Percentiles rank a stretch among this genome's conserved stretches.
phyloP scores from a whole-genome alignment of 2,329 filamentous ascomycete species.

The Neopestalotiopsis sp. region DNA sequence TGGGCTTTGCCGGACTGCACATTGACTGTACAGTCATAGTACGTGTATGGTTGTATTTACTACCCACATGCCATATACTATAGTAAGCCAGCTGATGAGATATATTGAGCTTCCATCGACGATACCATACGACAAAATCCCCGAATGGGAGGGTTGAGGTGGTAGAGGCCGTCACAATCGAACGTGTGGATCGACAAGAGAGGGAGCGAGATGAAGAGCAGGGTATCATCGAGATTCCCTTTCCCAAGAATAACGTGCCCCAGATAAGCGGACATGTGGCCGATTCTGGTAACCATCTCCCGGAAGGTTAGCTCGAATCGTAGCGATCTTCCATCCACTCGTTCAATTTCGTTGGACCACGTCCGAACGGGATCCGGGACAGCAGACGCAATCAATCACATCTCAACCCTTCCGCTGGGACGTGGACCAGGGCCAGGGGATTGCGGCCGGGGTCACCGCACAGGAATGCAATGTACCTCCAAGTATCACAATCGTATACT shows the following conservation, averaged over 20 bases:
- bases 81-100: background rate
- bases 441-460: background rate
- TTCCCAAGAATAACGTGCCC: slow-evolving; percentile 14
- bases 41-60: too few species aligned
- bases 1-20: too few species aligned
- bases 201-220: slow-evolving; percentile 13
- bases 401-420: slow-evolving; percentile 19
- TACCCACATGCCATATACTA: background rate
- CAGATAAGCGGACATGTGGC: slow-evolving; percentile 17
- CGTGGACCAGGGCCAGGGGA: slow-evolving; percentile 3
- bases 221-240: slow-evolving; percentile 15
- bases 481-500: slow-evolving; percentile 7
- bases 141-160: background rate
- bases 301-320: background rate
- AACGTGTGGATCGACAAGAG: slow-evolving; percentile 2
- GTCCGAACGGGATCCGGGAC: slow-evolving; percentile 12
- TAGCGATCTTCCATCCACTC: slow-evolving; percentile 17
- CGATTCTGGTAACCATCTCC: slow-evolving; percentile 14
- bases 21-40: too few species aligned
- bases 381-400: slow-evolving; percentile 17
- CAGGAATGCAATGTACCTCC: background rate
- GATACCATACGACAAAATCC: background rate
- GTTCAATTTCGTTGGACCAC: slow-evolving; percentile 13
- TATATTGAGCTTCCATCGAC: background rate
- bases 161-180: background rate